Evolutionary conservation across 2,329 filamentous ascomycete species (phyloP).

Genomic region (Akanthomyces lecanii): DNA sequence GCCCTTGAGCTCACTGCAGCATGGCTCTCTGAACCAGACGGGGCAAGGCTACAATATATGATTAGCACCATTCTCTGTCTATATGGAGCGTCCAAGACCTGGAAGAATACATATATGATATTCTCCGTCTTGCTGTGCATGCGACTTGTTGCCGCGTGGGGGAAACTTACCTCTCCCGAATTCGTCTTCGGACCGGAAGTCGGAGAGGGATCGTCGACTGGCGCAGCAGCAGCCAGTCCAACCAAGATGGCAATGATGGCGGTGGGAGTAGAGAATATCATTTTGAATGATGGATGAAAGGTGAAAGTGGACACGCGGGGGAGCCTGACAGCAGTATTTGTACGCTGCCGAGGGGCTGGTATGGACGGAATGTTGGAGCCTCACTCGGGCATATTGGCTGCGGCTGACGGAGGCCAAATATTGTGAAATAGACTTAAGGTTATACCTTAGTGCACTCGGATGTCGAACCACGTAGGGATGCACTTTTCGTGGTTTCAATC

Average conservation of each 20-base stretch:
- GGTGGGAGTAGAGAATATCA: not conserved
- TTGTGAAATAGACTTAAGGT: too few relatives aligned
- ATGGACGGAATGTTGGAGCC: not conserved
- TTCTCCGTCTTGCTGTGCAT: not conserved
- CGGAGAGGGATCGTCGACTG: not conserved
- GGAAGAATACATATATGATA: not conserved
- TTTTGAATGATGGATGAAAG: not conserved
- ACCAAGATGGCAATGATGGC: not conserved
- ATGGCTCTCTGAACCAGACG: not conserved
- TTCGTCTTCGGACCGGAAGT: not conserved
- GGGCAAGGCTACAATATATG: not conserved
- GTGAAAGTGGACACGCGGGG: not conserved
- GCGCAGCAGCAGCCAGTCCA: not conserved
- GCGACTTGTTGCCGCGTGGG: not conserved
- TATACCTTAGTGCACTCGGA: too few relatives aligned
- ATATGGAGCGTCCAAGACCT: too few relatives aligned
- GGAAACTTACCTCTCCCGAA: not conserved
- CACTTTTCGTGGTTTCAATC: too few relatives aligned
- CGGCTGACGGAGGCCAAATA: too few relatives aligned
- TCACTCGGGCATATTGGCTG: not conserved
- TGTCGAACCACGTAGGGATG: too few relatives aligned
- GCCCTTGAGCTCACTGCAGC: not conserved
- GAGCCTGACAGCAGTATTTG: not conserved
- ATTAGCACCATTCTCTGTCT: not conserved
- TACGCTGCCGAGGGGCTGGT: not conserved